Conservation (phyloP, 352 stramenopile species). For the Phytophthora sansomeana region DNA sequence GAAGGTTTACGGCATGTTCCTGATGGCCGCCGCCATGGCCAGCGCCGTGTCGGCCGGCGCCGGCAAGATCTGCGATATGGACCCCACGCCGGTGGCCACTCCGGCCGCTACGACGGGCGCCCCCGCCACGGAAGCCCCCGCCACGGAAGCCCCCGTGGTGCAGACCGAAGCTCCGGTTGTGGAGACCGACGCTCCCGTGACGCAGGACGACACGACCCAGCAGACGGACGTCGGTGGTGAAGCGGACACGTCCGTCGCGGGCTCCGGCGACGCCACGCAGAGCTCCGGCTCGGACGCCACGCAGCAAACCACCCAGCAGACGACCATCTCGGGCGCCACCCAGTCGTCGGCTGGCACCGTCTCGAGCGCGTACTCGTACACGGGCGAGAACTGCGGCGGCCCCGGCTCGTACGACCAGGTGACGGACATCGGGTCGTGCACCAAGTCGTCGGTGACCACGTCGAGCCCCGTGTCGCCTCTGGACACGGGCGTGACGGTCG, state of each 20-base stretch:
- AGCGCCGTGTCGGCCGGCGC: slow-evolving; percentile 26
- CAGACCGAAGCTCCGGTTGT: slow-evolving; percentile 3
- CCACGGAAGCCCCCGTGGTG: slow-evolving; percentile 4
- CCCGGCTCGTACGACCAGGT: slow-evolving; percentile 74
- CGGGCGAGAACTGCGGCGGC: slow-evolving; percentile 56
- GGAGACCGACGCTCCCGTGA: slow-evolving; percentile 16
- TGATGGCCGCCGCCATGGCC: slow-evolving; percentile 39
- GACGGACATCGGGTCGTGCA: slow-evolving; percentile 66
- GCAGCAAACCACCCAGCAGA: slow-evolving; percentile 29
- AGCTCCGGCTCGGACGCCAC: neutral
- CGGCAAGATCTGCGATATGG: slow-evolving; percentile 44
- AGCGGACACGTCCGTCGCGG: slow-evolving; percentile 1
- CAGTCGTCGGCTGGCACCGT: slow-evolving; percentile 51
- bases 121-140: too few species aligned
- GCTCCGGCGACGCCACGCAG: slow-evolving; percentile 19
- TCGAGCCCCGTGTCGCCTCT: slow-evolving; percentile 62
- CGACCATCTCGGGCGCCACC: slow-evolving; percentile 25
- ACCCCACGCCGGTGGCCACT: slow-evolving; percentile 23
- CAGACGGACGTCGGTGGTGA: slow-evolving; percentile 21
- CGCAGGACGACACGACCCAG: slow-evolving; percentile 11
- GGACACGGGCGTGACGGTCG: slow-evolving; percentile 68
- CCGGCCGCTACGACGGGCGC: slow-evolving; percentile 8
- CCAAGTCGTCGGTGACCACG: slow-evolving; percentile 52
- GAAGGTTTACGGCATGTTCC: slow-evolving; percentile 45
- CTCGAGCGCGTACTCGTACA: slow-evolving; percentile 62